Evolutionary conservation across 768 basidiomycete genomes (phyloP).

Genomic region (Rhizopogon vesiculosus): DNA sequence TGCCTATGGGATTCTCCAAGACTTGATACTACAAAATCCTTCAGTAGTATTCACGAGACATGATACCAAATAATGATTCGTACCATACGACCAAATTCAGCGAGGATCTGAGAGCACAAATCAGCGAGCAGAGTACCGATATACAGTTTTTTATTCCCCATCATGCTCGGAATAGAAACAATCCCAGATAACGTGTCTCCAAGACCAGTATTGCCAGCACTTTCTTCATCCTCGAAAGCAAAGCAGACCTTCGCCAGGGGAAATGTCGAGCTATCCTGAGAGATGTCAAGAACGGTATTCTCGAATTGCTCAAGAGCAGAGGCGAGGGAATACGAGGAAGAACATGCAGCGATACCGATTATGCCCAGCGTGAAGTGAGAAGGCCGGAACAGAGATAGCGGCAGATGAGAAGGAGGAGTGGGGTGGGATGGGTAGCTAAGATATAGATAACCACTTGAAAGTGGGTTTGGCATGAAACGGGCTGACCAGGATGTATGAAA

Average conservation of each 20-base stretch:
- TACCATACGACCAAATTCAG: constrained; percentile 83
- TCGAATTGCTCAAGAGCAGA: constrained; percentile 64
- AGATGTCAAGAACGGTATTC: constrained; percentile 56
- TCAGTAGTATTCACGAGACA: neutral
- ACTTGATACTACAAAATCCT: constrained; percentile 54
- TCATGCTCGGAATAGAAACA: constrained; percentile 75
- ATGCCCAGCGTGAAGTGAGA: constrained; percentile 85
- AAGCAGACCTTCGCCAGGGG: constrained; percentile 82
- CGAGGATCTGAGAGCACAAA: constrained; percentile 81
- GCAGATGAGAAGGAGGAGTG: constrained; percentile 58
- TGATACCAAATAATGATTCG: constrained; percentile 22
- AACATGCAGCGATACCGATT: constrained; percentile 79
- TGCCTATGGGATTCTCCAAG: constrained; percentile 79
- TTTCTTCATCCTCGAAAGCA: constrained; percentile 71
- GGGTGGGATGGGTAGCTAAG: constrained; percentile 76
- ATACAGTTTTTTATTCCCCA: constrained; percentile 86
- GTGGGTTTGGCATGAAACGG: constrained; percentile 76
- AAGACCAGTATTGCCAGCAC: constrained; percentile 47
- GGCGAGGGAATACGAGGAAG: constrained; percentile 46
- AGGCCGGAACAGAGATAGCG: constrained; percentile 69
- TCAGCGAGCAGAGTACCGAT: constrained; percentile 87
- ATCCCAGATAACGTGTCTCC: constrained; percentile 57
- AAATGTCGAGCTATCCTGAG: constrained; percentile 61
- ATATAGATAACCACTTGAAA: constrained; percentile 78
- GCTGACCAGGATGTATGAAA: constrained; percentile 34